Evolutionary conservation across 495 filamentous ascomycete genomes (phyloP), one percentile per base, ranked within the genome.

Genomic region (Aspergillus cavernicola): DNA sequence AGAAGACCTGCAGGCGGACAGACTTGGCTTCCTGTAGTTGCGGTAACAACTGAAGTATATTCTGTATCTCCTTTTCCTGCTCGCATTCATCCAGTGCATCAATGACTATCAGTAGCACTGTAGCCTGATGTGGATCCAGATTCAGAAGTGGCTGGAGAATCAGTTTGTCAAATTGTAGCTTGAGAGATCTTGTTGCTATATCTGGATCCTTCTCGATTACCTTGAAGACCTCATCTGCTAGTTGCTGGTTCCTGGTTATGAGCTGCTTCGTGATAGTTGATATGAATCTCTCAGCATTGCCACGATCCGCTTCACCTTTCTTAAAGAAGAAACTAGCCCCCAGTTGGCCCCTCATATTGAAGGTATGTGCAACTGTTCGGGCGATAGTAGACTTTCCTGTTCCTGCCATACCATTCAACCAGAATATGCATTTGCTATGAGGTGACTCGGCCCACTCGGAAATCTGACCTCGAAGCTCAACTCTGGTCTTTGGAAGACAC

Each of bases 1-100:
- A 1, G 20, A 70, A 70, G 36, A 68, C 15, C 1, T 59, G 41
- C 2, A 68, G 33, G 9, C 50, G 3, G 2, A 63, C 18, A 0
- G 33, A 42, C 6, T n/a, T 41, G 6, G 50, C 1, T 4, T 52
- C 13, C 16, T 43, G 16, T 3, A 57, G 1, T 33, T 40, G 19
- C 3, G 56, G 16, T 1, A 76, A 52, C 0, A 77, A 54, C 6
- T 47, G 40, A 19, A 80, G n/a, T 40, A 51, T 16, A 19, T 15
- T 22, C 62, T 23, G 79, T 62, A 8, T 74, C 4, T 4, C 65
- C 5, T 66, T 31, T 3, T 74, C 70, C 0, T 52, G 20, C 0
- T 69, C 72, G 49, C 76, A 80, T 46, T 79, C 75, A 52, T 77
- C 77, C 12, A 80, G 60, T 32, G 77, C 77, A 61, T 80, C 76